Evolutionary conservation across 192 early-diverging fungal species (phyloP), one percentile per base, ranked within the genome.

Genomic region (Irineochytrium annulatum): DNA sequence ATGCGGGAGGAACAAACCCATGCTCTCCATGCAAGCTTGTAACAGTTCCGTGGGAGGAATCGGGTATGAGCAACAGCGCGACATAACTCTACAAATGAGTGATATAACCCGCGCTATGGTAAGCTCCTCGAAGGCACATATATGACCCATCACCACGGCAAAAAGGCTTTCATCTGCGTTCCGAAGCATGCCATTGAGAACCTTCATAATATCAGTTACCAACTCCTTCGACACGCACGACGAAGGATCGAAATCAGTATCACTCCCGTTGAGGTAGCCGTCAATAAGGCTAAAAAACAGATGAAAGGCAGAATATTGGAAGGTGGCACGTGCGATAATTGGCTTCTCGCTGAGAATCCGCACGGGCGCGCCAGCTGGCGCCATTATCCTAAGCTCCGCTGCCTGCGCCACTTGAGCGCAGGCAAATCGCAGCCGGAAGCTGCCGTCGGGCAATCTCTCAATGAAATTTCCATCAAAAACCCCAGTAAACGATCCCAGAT

Each of bases 221-320:
- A n/a, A n/a, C n/a, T n/a, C n/a, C n/a, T n/a, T n/a, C n/a, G n/a
- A n/a, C n/a, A n/a, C n/a, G n/a, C n/a, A n/a, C n/a, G n/a, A n/a
- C n/a, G n/a, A n/a, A n/a, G n/a, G n/a, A n/a, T n/a, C n/a, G n/a
- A n/a, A n/a, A n/a, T n/a, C n/a, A n/a, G n/a, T n/a, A n/a, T n/a
- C n/a, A n/a, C n/a, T n/a, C n/a, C n/a, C n/a, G n/a, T 72, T 62
- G 17, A 79, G 32, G 59, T 74, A 79, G 3, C 62, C 60, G 34
- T 76, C 77, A 35, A 79, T n/a, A 3, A 73, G 20, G 24, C 62
- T 35, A 27, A 70, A 37, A 32, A 76, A 59, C 16, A 79, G 49
- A 34, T 76, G 71, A 64, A 75, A 79, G 3, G 67, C 74, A 4
- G 74, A 77, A 44, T 76, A 79, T 3, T 19, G 16, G 37, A 65